These are phyloP conservation scores for Calonectria honghensis DNA, from an alignment of 2,329 filamentous ascomycete genomes.

Conservation along the genomic window DNA sequence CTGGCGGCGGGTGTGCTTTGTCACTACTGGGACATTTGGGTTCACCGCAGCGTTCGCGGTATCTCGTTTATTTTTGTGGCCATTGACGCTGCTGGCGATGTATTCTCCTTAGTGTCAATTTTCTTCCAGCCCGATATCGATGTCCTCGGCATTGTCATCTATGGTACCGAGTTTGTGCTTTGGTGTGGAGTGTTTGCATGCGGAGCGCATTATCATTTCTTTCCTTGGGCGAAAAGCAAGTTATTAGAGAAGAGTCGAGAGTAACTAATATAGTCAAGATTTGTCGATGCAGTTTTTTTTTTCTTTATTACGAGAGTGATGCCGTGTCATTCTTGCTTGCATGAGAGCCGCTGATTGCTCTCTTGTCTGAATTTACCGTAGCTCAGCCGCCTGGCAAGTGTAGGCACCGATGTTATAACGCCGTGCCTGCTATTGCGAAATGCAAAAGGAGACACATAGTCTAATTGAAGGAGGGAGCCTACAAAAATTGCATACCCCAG, in stretches of 20 bases:
- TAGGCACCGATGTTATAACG: background rate
- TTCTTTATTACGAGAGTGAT: background rate
- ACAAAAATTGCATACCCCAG: background rate
- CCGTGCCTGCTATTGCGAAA: background rate
- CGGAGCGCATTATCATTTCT: constrained; percentile 78
- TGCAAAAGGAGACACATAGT: background rate
- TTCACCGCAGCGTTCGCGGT: constrained; percentile 79
- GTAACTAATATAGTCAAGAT: background rate
- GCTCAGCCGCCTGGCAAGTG: background rate
- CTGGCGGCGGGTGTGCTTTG: constrained; percentile 79
- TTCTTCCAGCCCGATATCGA: constrained; percentile 76
- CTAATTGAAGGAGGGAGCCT: background rate
- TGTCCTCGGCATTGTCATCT: constrained; percentile 79
- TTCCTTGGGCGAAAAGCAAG: constrained; percentile 66
- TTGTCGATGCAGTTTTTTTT: background rate
- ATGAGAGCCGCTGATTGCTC: background rate
- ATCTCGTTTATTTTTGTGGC: constrained; percentile 84
- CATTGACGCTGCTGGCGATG: constrained; percentile 81
- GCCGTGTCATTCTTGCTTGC: background rate
- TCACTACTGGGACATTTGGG: constrained; percentile 82
- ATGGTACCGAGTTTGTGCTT: constrained; percentile 78
- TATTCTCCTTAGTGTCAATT: constrained; percentile 80
- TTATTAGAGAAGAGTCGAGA: constrained; percentile 10
- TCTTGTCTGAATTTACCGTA: background rate
- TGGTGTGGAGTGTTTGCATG: constrained; percentile 81